These are phyloP conservation scores for Tremella mesenterica DNA, from an alignment of 768 basidiomycete species.

Conservation along the genomic window DNA sequence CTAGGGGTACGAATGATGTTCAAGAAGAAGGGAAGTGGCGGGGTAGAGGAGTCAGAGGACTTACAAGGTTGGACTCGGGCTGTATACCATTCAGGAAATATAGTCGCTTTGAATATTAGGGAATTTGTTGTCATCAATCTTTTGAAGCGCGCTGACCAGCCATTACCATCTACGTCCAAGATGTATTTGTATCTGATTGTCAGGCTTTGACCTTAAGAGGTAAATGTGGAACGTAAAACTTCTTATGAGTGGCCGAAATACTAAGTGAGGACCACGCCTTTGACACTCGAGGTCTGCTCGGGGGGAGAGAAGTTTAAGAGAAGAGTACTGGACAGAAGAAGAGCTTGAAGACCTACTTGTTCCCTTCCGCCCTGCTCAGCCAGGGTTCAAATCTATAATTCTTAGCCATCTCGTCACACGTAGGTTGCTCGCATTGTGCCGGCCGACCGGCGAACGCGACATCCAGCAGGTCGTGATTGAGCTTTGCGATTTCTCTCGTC, in stretches of 20 bases:
- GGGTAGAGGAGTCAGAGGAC: background rate
- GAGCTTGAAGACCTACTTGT: constrained; percentile 28
- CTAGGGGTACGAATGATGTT: too few relatives aligned
- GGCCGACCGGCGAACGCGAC: constrained; percentile 38
- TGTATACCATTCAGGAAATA: constrained; percentile 43
- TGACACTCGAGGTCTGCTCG: too few relatives aligned
- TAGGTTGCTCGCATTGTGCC: constrained; percentile 32
- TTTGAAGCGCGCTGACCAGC: constrained; percentile 45
- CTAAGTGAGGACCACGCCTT: too few relatives aligned
- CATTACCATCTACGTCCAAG: constrained; percentile 45
- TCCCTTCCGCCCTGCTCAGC: constrained; percentile 26
- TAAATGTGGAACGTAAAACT: background rate
- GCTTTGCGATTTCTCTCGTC: constrained; percentile 9
- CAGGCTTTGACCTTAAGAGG: background rate
- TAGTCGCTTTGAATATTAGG: constrained; percentile 42
- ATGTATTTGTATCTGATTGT: constrained; percentile 38
- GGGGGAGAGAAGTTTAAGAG: too few relatives aligned
- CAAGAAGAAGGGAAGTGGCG: too few relatives aligned
- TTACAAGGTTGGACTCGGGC: constrained; percentile 38
- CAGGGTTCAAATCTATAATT: constrained; percentile 24
- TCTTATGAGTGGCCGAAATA: too few relatives aligned
- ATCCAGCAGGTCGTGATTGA: constrained; percentile 34
- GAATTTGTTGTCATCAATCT: constrained; percentile 42
- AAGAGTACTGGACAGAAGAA: too few relatives aligned
- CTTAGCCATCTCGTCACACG: constrained; percentile 19